phyloP scores from a whole-genome alignment of 768 basidiomycete species.

The Trametes punicea region DNA sequence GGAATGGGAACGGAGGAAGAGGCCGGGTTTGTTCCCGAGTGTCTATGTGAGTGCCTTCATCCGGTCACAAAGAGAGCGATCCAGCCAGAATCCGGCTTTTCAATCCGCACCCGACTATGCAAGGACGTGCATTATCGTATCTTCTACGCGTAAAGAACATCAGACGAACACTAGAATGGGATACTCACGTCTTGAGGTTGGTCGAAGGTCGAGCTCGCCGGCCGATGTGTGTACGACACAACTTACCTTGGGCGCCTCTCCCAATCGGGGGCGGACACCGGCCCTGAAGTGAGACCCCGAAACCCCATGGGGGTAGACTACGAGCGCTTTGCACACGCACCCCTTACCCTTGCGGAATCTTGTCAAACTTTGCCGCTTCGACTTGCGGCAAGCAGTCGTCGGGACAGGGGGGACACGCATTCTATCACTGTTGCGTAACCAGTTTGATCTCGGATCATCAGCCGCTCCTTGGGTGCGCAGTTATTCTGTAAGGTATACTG shows the following conservation, averaged over 20 bases:
- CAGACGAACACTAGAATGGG: conserved; percentile 10
- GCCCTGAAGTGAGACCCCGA: conserved; percentile 12
- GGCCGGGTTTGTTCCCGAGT: not conserved
- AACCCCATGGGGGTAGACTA: not conserved
- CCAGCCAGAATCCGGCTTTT: conserved; percentile 9
- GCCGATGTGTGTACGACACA: conserved; percentile 20
- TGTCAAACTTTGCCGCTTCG: not conserved
- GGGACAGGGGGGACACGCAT: no score
- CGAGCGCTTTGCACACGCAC: not conserved
- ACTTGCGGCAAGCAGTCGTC: no score
- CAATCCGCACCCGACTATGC: not conserved
- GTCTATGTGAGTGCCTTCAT: conserved; percentile 8
- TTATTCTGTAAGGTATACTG: no score
- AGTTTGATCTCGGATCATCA: no score
- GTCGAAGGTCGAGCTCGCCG: conserved; percentile 29
- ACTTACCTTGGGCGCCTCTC: conserved; percentile 16
- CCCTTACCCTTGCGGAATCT: no score
- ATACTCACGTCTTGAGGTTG: conserved; percentile 40
- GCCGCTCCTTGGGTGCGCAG: no score
- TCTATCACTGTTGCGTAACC: no score
- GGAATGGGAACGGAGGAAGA: not conserved
- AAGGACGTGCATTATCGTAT: not conserved
- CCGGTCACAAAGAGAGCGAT: conserved; percentile 9
- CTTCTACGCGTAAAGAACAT: not conserved
- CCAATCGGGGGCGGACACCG: conserved; percentile 12